Base-by-base conservation (phyloP, 805 yeast genomes). In the Ogataea salicorniae region DNA sequence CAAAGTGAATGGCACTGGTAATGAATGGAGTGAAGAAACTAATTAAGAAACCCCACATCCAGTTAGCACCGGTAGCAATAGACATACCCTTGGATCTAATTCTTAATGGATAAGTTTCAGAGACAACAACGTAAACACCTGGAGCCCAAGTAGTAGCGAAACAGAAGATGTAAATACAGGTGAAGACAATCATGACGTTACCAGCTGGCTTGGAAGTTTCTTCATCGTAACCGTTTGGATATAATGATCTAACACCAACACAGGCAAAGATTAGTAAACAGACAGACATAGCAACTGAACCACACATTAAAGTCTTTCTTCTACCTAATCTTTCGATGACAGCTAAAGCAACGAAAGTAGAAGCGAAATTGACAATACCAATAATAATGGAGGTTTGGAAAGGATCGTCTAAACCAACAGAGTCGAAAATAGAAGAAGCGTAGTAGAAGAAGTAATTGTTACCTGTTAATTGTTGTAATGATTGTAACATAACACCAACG, bases 141-240 rank as follows among this genome's bases (percentile, higher is more conserved):
- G 89, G 87, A 37, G 87, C 90, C 83, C 87, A 80, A n/a, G 89
- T 80, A 23, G 80, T 73, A 3, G 91, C 90, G 61, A 84, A 84
- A 64, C 73, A 80, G 66, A 80, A 71, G 48, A 84, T 79, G 69
- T 74, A 84, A 45, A 82, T 60, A 68, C 87, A 81, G 6, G 88
- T 74, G 46, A 83, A 71, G 57, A 75, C 75, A 59, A 84, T 81
- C 86, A 84, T 79, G 11, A 75, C 78, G 51, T 70, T 59, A 58
- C 87, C 87, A 45, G 83, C 77, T 48, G 81, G 73, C 53, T 71
- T 73, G 39, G 75, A 66, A 34, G 76, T 56, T 45, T 61, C 59
- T 43, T 64, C 62, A 59, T 67, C 71, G 51, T 64, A 68, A 34
- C 74, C 74, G 48, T 71, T 67, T 14, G 62, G 59, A 53, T 68